Percentiles rank a stretch among this genome's conserved stretches.
Evolutionary conservation across 768 basidiomycete genomes (phyloP).

Genomic region (Agrocybe praecox): DNA sequence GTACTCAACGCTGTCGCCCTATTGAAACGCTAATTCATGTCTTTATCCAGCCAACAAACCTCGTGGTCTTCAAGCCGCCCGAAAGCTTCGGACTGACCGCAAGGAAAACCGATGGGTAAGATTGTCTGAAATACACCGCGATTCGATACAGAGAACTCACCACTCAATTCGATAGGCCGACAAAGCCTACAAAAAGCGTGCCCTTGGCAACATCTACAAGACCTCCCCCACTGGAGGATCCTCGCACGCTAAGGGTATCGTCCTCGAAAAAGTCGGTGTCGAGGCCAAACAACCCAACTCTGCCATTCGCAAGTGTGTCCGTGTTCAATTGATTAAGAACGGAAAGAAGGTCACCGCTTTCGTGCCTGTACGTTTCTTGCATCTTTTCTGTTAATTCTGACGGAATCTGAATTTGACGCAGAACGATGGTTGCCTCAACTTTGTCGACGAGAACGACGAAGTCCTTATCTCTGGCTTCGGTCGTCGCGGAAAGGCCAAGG

Average conservation of each 20-base stretch:
- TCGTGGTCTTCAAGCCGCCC: constrained; percentile 97
- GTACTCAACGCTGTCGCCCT: constrained; percentile 16
- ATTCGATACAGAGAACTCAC: not conserved
- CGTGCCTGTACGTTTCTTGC: constrained; percentile 76
- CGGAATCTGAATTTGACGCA: constrained; percentile 26
- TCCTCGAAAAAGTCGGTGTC: constrained; percentile 99
- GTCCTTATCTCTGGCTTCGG: constrained; percentile 99
- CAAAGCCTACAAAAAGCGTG: constrained; percentile 99
- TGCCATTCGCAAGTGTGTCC: constrained; percentile 99
- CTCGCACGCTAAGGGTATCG: constrained; percentile 99
- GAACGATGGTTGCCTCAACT: constrained; percentile 98
- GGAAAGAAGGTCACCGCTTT: constrained; percentile 99
- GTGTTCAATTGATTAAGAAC: constrained; percentile 99
- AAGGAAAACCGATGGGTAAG: constrained; percentile 97
- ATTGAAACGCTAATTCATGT: constrained; percentile 13
- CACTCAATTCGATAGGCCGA: constrained; percentile 67
- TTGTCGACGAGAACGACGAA: constrained; percentile 99
- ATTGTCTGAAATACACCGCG: constrained; percentile 13
- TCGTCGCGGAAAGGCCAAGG: constrained; percentile 99
- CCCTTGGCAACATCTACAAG: constrained; percentile 99
- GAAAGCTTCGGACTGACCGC: constrained; percentile 94
- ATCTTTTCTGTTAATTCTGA: not conserved
- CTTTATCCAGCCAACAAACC: constrained; percentile 87
- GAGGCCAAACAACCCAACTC: constrained; percentile 99
- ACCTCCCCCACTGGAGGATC: constrained; percentile 99